These are phyloP conservation scores for Botryotinia calthae DNA, from an alignment of 2,329 filamentous ascomycete species.

Conservation along the genomic window DNA sequence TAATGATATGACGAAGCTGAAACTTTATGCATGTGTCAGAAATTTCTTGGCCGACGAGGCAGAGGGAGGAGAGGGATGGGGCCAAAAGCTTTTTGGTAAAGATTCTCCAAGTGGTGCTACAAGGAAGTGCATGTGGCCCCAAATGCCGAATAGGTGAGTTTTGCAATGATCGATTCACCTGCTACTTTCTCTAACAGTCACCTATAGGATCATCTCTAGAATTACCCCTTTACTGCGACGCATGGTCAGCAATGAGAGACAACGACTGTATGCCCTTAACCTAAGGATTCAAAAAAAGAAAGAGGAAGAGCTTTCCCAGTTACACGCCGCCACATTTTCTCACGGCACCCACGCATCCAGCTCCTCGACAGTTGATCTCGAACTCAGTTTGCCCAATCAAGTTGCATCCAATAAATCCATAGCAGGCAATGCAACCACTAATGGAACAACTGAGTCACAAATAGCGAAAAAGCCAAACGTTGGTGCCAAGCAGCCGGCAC, in stretches of 20 bases:
- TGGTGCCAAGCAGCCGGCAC: slow-evolving; percentile 5
- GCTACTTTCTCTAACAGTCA: slow-evolving; percentile 23
- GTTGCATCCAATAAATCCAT: background rate
- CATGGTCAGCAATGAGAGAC: slow-evolving; percentile 39
- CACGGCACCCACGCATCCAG: background rate
- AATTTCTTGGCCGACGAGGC: slow-evolving; percentile 35
- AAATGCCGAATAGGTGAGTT: slow-evolving; percentile 35
- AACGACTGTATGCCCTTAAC: slow-evolving; percentile 35
- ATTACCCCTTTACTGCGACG: slow-evolving; percentile 37
- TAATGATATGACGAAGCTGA: slow-evolving; percentile 35
- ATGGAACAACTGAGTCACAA: background rate
- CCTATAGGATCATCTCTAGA: slow-evolving; percentile 31
- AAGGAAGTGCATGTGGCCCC: slow-evolving; percentile 36
- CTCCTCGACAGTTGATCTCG: background rate
- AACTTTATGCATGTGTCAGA: slow-evolving; percentile 34
- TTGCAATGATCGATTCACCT: background rate
- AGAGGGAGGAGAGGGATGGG: slow-evolving; percentile 33
- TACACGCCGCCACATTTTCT: background rate
- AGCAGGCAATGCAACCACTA: background rate
- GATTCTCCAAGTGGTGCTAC: slow-evolving; percentile 23
- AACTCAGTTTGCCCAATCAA: background rate
- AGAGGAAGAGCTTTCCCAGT: slow-evolving; percentile 12
- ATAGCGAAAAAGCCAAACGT: background rate
- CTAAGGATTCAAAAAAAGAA: slow-evolving; percentile 27
- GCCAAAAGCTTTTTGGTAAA: slow-evolving; percentile 33